Base-by-base conservation (phyloP, 2,329 filamentous ascomycete species). In the Trichothecium sympodiale region DNA sequence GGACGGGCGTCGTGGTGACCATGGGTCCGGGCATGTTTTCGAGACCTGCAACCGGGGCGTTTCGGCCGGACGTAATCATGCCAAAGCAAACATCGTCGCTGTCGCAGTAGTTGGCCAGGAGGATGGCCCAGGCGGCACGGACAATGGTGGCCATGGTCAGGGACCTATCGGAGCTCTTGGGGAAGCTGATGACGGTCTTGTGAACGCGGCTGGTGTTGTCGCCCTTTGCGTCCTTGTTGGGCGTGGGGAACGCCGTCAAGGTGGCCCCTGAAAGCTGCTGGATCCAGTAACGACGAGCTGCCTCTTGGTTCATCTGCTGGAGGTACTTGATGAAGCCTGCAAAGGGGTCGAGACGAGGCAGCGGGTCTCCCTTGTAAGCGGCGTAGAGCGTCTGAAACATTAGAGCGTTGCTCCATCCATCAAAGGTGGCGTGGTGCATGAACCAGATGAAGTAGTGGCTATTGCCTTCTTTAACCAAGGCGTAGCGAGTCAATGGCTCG, bases 91-190 rank as follows among this genome's bases (percentile, higher is more conserved):
- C 37, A 9, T 47, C 44, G 8, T 41, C 34, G 4, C 38, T 34
- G 2, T 39, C 43, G 9, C 43, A 43, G 15, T 48, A 41, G 2
- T 37, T 35, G 4, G 42, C 29, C 4, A 46, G 35, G 6, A 46
- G 29, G n/a, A 55, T 17, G 1, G 48, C 53, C 52, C 52, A 55
- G 2, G 53, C 52, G 0, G 50, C 48, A 5, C 46, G 45, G 7
- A 54, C 27, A 14, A 50, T 15, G 1, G 46, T 43, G 8, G 47
- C 42, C 2, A 36, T 40, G 9, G 43, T 49, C 9, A 43, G 38
- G 9, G 42, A 33, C 13, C 7, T 15, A 15, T 20, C 31, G 32
- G 39, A 40, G 8, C 43, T 16, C 8, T 16, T 10, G 13, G 37
- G 25, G 13, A 8, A 37, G 13, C 12, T 35, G 13, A 32, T 15